A percentile compares a stretch with the other conserved stretches of the same genome.
Conservation (phyloP, 2,329 filamentous ascomycete genomes). For the Colletotrichum godetiae region DNA sequence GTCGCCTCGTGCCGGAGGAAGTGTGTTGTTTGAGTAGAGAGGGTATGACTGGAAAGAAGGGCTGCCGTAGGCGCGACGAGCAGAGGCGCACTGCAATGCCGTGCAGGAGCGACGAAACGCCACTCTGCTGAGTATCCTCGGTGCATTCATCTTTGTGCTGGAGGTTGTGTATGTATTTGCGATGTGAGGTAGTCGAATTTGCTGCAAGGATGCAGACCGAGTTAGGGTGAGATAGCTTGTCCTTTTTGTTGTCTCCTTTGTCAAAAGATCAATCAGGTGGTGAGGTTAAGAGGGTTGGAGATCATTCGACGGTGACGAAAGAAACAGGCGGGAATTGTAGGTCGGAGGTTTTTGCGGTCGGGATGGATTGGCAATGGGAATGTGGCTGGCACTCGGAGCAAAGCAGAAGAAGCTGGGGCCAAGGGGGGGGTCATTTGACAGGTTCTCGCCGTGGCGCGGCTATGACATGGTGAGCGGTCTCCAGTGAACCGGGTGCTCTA, state of each 20-base stretch:
- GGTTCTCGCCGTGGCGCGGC: conserved; percentile 31
- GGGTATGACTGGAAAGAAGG: conserved; percentile 64
- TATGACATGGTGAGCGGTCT: conserved; percentile 29
- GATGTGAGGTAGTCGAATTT: not conserved
- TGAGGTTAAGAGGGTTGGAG: not conserved
- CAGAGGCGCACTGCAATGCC: conserved; percentile 32
- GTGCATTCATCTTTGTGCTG: conserved; percentile 27
- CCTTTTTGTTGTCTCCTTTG: not conserved
- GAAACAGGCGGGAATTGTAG: conserved; percentile 16
- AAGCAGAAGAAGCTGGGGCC: conserved; percentile 25
- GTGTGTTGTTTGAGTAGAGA: conserved; percentile 53
- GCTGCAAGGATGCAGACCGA: not conserved
- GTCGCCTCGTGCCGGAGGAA: conserved; percentile 54
- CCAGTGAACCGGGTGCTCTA: not conserved
- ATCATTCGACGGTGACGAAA: conserved; percentile 12
- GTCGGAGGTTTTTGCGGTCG: conserved; percentile 25
- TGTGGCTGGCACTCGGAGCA: conserved; percentile 19
- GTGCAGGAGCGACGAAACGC: conserved; percentile 30
- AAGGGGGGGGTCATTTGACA: conserved; percentile 26
- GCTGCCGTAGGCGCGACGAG: conserved; percentile 31
- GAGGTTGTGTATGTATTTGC: not conserved
- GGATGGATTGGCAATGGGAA: conserved; percentile 11
- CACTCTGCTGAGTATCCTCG: conserved; percentile 34
- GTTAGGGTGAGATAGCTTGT: too few relatives aligned
- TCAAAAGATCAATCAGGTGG: not conserved